Evolutionary conservation across 2,329 filamentous ascomycete genomes (phyloP).

Genomic region (Fusarium fujikuroi): DNA sequence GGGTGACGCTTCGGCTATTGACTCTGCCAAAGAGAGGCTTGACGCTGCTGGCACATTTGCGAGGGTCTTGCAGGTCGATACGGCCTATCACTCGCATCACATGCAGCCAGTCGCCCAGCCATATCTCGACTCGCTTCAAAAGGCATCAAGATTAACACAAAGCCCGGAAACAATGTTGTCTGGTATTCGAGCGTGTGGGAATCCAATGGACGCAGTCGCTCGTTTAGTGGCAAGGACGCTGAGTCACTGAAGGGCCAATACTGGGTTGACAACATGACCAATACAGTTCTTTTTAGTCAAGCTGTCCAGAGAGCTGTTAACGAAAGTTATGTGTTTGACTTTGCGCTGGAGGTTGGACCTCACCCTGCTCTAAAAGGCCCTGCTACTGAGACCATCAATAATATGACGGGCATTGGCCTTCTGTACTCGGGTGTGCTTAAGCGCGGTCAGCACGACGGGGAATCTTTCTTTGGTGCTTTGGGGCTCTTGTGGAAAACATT

Average conservation of each 20-base stretch:
- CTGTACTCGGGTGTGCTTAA: background rate
- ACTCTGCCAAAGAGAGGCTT: background rate
- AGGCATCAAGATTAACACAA: background rate
- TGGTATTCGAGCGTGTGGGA: background rate
- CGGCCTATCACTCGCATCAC: background rate
- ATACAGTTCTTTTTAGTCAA: slow-evolving; percentile 49
- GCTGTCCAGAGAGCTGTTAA: background rate
- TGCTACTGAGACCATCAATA: background rate
- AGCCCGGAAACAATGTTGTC: no score
- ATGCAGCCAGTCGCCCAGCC: background rate
- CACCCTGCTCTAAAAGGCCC: background rate
- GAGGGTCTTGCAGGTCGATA: background rate
- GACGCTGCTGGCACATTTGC: background rate
- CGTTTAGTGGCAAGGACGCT: background rate
- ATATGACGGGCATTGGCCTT: background rate
- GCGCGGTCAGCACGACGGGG: background rate
- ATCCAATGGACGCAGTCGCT: background rate
- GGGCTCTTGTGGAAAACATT: background rate
- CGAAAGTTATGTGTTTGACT: background rate
- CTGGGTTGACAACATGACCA: slow-evolving; percentile 3
- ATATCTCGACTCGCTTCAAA: background rate
- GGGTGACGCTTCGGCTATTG: background rate
- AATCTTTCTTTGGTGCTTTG: background rate
- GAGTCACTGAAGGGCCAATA: background rate
- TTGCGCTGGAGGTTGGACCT: background rate